Conservation (phyloP, 1,139 yeast genomes). For the Suhomyces bolitotheri region DNA sequence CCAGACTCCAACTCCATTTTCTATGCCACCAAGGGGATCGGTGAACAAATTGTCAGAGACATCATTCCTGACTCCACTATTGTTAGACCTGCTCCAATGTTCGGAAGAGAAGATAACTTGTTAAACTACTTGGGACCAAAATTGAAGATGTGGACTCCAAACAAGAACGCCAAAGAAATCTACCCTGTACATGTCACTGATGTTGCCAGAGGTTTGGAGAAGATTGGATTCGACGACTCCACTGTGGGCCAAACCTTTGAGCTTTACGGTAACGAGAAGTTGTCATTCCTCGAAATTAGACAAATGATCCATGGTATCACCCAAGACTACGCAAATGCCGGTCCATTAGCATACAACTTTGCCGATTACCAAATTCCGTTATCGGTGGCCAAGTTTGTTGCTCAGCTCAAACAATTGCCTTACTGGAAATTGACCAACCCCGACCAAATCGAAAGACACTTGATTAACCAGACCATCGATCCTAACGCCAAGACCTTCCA, state of each 20-base stretch:
- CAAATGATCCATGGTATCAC: slow-evolving; percentile 69
- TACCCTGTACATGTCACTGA: slow-evolving; percentile 78
- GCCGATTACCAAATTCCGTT: slow-evolving; percentile 44
- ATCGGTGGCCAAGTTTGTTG: slow-evolving; percentile 47
- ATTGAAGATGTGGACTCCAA: slow-evolving; percentile 61
- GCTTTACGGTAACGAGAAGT: slow-evolving; percentile 70
- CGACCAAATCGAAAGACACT: slow-evolving; percentile 77
- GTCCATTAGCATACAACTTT: slow-evolving; percentile 57
- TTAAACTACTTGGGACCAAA: slow-evolving; percentile 62
- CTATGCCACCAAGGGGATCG: slow-evolving; percentile 79
- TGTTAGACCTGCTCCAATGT: slow-evolving; percentile 84
- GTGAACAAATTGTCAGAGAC: slow-evolving; percentile 70
- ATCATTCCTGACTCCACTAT: slow-evolving; percentile 75
- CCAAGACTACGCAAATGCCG: slow-evolving; percentile 56
- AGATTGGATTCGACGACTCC: slow-evolving; percentile 77
- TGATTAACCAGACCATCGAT: slow-evolving; percentile 66
- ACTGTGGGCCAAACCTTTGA: slow-evolving; percentile 78
- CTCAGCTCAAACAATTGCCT: slow-evolving; percentile 51
- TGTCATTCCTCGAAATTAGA: slow-evolving; percentile 65
- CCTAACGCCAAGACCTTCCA: slow-evolving; percentile 63
- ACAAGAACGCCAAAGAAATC: slow-evolving; percentile 61
- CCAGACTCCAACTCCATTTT: slow-evolving; percentile 66
- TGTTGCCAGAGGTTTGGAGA: slow-evolving; percentile 78
- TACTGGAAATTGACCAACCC: slow-evolving; percentile 74
- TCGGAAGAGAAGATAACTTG: slow-evolving; percentile 73